Evolutionary conservation across 345 rosid genomes (phyloP).

Genomic region (Camelina neglecta): DNA sequence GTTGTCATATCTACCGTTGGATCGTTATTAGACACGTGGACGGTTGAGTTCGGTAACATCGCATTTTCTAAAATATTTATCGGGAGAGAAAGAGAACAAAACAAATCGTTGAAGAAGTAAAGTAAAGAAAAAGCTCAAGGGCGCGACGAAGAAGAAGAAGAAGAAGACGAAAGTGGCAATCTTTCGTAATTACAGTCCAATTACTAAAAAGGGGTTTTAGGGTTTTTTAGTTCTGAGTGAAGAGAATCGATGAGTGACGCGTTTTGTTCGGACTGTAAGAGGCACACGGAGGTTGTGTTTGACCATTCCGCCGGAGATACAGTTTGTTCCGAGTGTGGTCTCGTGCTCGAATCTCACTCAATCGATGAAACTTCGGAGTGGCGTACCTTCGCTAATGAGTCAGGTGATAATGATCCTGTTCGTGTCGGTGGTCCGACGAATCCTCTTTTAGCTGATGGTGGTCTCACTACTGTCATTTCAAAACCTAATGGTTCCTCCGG

Average conservation of each 20-base stretch:
- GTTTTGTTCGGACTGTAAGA: slow-evolving; percentile 84
- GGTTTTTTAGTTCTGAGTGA: not conserved
- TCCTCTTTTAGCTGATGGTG: slow-evolving; percentile 90
- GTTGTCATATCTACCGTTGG: not conserved
- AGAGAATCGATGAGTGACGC: slow-evolving; percentile 66
- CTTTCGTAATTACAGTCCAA: not conserved
- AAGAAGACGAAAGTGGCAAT: not conserved
- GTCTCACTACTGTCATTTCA: slow-evolving; percentile 94
- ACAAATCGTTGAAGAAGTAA: slow-evolving; percentile 15
- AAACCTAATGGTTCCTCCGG: slow-evolving; percentile 95
- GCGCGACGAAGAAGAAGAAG: slow-evolving; percentile 3
- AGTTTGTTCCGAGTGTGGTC: slow-evolving; percentile 98
- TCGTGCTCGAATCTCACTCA: slow-evolving; percentile 90
- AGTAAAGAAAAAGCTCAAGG: not conserved
- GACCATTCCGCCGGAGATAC: slow-evolving; percentile 99
- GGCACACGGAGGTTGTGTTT: slow-evolving; percentile 85
- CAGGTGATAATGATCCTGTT: slow-evolving; percentile 92
- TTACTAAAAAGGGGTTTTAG: not conserved
- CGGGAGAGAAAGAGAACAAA: not conserved
- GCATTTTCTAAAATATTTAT: not conserved
- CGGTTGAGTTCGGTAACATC: not conserved
- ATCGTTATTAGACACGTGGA: not conserved
- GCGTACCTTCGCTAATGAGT: slow-evolving; percentile 97
- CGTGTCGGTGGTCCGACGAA: slow-evolving; percentile 98
- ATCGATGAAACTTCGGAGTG: slow-evolving; percentile 99